Evolutionary conservation across 768 basidiomycete genomes (phyloP).

Genomic region (Rhodotorula kratochvilovae): DNA sequence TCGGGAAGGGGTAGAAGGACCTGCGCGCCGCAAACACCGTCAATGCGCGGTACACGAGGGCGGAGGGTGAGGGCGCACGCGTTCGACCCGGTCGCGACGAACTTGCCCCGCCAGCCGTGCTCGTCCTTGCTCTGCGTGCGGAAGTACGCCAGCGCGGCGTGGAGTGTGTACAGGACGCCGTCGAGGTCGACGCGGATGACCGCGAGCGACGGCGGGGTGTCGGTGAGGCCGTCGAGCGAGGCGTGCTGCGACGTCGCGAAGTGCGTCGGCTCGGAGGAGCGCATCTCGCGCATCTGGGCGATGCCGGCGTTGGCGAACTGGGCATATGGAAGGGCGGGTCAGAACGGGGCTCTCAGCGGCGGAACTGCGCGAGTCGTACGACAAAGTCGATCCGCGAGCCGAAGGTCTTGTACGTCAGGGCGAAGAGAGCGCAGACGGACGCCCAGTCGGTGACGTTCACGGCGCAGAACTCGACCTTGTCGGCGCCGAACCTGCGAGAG

Average conservation of each 20-base stretch:
- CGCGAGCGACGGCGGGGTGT: constrained; percentile 9
- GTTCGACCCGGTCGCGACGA: constrained; percentile 35
- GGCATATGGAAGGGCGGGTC: too few relatives aligned
- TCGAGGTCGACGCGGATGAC: constrained; percentile 35
- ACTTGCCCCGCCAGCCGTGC: constrained; percentile 35
- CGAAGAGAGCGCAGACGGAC: constrained; percentile 18
- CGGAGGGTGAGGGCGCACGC: constrained; percentile 20
- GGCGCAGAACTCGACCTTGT: constrained; percentile 17
- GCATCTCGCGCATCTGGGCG: constrained; percentile 33
- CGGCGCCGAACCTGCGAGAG: neutral
- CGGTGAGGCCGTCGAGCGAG: constrained; percentile 16
- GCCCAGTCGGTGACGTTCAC: constrained; percentile 26
- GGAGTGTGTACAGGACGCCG: constrained; percentile 24
- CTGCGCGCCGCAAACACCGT: neutral
- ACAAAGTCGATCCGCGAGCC: constrained; percentile 25
- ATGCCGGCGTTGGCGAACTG: constrained; percentile 39
- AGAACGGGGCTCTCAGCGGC: too few relatives aligned
- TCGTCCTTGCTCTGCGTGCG: constrained; percentile 24
- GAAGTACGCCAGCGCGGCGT: constrained; percentile 32
- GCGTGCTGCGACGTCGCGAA: constrained; percentile 18
- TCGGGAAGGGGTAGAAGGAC: constrained; percentile 36
- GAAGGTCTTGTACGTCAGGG: constrained; percentile 7
- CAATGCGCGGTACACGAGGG: neutral
- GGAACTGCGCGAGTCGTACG: neutral
- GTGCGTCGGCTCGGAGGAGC: constrained; percentile 26